Percentiles rank a stretch among this genome's conserved stretches.
Conservation (phyloP, 2,329 filamentous ascomycete species). For the Mollisia scopiformis region DNA sequence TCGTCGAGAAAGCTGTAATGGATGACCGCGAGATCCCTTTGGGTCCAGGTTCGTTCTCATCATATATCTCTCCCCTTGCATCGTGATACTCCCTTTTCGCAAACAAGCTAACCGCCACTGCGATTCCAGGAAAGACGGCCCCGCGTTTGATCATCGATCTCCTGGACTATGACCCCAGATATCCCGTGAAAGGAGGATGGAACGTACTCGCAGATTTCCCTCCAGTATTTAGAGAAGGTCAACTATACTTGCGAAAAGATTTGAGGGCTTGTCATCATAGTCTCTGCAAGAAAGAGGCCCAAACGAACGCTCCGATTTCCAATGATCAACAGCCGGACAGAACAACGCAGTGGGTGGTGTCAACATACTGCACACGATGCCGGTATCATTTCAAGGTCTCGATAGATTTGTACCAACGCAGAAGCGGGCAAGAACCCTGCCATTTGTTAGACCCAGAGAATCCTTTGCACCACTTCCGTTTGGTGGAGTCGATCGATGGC, state of each 20-base stretch:
- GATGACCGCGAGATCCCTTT: constrained; percentile 5
- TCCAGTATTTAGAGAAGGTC: constrained; percentile 46
- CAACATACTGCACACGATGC: constrained; percentile 64
- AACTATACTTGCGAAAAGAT: constrained; percentile 34
- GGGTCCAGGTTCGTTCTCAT: constrained; percentile 24
- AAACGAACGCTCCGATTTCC: constrained; percentile 49
- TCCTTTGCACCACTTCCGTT: constrained; percentile 64
- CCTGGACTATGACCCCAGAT: constrained; percentile 45
- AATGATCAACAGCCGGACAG: constrained; percentile 41
- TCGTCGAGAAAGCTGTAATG: constrained; percentile 16
- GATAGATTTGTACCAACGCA: constrained; percentile 52
- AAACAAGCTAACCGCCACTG: constrained; percentile 16
- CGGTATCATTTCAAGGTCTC: constrained; percentile 63
- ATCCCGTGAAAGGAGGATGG: constrained; percentile 39
- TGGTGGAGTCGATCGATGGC: constrained; percentile 41
- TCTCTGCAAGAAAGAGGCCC: constrained; percentile 58
- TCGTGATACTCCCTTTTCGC: background rate
- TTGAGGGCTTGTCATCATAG: constrained; percentile 58
- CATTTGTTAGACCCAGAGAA: constrained; percentile 44
- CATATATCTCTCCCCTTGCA: background rate
- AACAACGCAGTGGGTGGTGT: constrained; percentile 54
- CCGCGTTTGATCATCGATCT: constrained; percentile 51
- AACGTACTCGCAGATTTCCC: constrained; percentile 59
- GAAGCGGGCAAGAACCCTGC: constrained; percentile 33
- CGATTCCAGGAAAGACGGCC: constrained; percentile 49